Conservation (phyloP, 257 asterid genomes). For the Fraxinus americana region DNA sequence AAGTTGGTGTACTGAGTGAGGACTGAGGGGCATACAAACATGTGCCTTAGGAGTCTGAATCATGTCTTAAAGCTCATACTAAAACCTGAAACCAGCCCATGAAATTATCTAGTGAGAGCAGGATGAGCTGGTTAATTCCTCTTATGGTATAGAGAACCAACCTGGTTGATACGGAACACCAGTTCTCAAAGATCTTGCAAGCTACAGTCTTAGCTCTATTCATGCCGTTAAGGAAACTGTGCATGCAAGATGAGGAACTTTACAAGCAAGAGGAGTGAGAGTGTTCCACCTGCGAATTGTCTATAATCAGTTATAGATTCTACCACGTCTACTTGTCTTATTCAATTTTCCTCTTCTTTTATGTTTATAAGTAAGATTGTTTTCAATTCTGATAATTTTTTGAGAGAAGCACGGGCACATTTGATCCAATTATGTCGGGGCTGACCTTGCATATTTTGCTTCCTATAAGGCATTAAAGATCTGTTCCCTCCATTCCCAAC, state of each 20-base stretch:
- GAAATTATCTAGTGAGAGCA: background rate
- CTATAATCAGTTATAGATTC: background rate
- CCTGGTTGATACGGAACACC: background rate
- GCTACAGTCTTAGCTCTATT: background rate
- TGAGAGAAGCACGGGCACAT: too few species aligned
- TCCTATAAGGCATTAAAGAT: background rate
- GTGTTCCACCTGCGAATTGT: background rate
- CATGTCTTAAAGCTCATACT: too few species aligned
- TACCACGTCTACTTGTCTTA: background rate
- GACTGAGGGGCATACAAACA: background rate
- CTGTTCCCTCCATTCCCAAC: background rate
- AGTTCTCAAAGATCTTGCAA: background rate
- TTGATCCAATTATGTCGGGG: background rate
- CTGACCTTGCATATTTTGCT: background rate
- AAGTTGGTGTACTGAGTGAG: too few species aligned
- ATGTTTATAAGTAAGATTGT: too few species aligned
- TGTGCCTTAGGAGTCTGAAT: background rate
- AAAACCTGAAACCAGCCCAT: too few species aligned
- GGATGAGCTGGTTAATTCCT: background rate
- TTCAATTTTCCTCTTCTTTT: background rate
- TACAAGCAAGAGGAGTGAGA: background rate
- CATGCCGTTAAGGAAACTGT: background rate
- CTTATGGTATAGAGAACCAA: background rate
- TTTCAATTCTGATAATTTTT: background rate
- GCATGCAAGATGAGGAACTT: background rate